Evolutionary conservation across 2,329 filamentous ascomycete species (phyloP), one percentile per base, ranked within the genome.

Genomic region (Orbilia blumenaviensis): DNA sequence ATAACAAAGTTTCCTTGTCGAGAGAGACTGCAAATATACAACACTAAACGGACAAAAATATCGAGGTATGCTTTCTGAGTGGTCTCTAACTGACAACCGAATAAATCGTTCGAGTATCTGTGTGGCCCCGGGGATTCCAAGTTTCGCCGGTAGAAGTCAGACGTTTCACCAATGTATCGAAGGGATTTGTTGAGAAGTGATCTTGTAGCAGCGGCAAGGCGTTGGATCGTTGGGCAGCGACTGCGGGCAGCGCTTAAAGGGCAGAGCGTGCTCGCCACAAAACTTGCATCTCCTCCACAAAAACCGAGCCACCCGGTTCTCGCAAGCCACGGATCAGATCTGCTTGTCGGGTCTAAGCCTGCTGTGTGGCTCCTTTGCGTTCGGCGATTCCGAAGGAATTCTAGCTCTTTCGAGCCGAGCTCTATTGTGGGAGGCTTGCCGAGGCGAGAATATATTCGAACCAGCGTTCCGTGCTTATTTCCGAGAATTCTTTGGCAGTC

Each of bases 1-100:
- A 66, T 41, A 14, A 66, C 21, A n/a, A 7, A 7, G 4, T 54
- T 16, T 9, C n/a, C 2, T 16, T 44, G 21, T 3, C 18, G 12
- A 14, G 29, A 66, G 3, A 66, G 61, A 2, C 44, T 52, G 18
- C 42, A 52, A 16, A 66, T 18, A 29, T 66, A 66, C 16, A 66
- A 14, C 4, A 66, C 46, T 46, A 66, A 52, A 5, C 61, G 18
- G 7, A 52, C 36, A 23, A 52, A 50, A 21, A 18, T 48, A 10
- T 54, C 42, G 21, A 52, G 38, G 9, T 66, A 66, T 23, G 8
- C 12, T 21, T 3, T n/a, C n/a, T 66, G 29, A 9, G 61, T 66
- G 6, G 27, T 42, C 21, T n/a, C 7, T 32, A 41, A 2, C 32
- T 66, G 44, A 4, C 18, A 36, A 7, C 29, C 21, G 21, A 66